Base-by-base conservation (phyloP, 192 early-diverging fungal species). In the Bifiguratus adelaidae region DNA sequence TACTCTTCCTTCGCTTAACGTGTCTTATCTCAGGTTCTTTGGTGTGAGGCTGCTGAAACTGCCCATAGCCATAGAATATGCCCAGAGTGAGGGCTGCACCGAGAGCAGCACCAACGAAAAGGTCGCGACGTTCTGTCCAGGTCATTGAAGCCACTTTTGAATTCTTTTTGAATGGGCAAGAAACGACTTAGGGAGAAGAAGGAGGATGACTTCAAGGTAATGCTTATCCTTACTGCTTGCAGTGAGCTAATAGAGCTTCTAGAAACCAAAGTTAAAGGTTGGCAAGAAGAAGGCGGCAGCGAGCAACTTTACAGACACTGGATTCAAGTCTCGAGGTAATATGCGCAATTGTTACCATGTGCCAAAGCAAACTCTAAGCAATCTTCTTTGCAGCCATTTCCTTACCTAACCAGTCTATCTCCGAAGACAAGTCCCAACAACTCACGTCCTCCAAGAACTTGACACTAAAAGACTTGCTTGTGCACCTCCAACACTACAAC, bases 221-320 rank as follows among this genome's bases (percentile, higher is more conserved):
- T 27, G 19, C 13, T 1, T 4, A 20, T n/a, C 16, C 15, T 32
- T 38, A 32, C 5, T 12, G 20, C 29, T 4, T 34, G 30, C 16
- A 30, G 6, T 41, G 22, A 4, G 4, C 23, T 25, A 2, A 37
- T 7, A 28, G 9, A 18, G 12, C 20, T 4, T 9, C 30, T 60
- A 85, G 78, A 94, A 94, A 83, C 74, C 82, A 49, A 89, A 89
- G 63, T 77, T 94, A 11, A 94, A 94, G 65, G 79, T 94, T 30
- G 91, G 91, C 38, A 89, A 91, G 65, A 83, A 85, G 58, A 86
- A 88, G 67, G 74, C 74, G 13, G 61, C 80, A 11, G 56, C 91
- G 12, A 63, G 66, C 19, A 94, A 77, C 58, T 75, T 78, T 30
- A 90, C 89, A 7, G 82, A 90, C 35, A 84, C 81, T 16, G 86